Base-by-base conservation (phyloP, 2,329 filamentous ascomycete species). In the Botrytis fabae region DNA sequence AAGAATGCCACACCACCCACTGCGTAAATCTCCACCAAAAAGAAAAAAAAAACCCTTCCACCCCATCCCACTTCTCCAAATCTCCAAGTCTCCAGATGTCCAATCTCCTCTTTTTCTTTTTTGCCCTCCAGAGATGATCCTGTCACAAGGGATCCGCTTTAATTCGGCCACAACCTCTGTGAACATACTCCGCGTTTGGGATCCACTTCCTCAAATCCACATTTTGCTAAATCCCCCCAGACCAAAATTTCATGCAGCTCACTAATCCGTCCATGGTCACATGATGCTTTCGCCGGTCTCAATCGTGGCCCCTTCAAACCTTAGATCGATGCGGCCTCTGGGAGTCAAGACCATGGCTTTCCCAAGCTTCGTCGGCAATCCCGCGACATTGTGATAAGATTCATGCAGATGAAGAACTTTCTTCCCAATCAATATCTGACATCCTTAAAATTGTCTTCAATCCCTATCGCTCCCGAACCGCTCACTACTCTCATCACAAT, bases 41-140 rank as follows among this genome's bases (percentile, higher is more conserved):
- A 40, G 25, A n/a, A 40, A n/a, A 62, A n/a, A 62, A 28, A 40
- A n/a, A 57, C 12, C 51, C 16, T 54, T 18, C 51, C n/a, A 28
- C 14, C n/a, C 25, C 61, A 63, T 63, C 61, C 61, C 61, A 63
- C 61, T 63, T 63, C 61, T 63, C 60, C 60, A 63, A 63, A 20
- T 42, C 60, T 63, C 60, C 60, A 63, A 63, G 25, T 42, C 60
- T 63, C 61, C 61, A 63, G 61, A 63, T 44, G 16, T 63, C 60
- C 60, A 63, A 63, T 63, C 60, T 42, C 60, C 60, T 63, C 38
- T 42, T 44, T 44, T 61, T 28, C 51, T 9, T n/a, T 57, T 12
- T 57, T 28, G 6, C 7, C 59, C 38, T 42, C 60, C 60, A 63
- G 14, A n/a, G 60, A 63, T 63, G 38, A 63, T 63, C 60, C 38